Evolutionary conservation across 208 protist genomes (phyloP), one percentile per base, ranked within the genome.

Genomic region (Crithidia sp.): DNA sequence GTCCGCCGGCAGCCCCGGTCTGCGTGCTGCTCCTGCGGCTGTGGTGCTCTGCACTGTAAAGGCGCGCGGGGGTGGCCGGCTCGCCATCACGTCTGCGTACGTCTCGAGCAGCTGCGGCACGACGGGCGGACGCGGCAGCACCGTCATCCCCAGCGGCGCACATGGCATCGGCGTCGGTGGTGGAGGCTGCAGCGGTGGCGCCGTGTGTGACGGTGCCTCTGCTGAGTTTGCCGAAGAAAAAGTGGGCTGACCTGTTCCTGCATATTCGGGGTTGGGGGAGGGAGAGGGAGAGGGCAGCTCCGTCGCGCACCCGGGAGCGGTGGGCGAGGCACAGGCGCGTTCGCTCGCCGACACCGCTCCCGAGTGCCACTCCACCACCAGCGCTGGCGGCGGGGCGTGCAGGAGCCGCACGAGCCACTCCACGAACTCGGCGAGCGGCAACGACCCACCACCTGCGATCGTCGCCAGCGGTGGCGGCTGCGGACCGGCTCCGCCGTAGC

Each of bases 301-400:
- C 5, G 40, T 5, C 36, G 57, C 1, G 6, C 44, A n/a, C 19
- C 13, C 19, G 9, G 19, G 19, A 40, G 61, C 43, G 14, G 43
- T 39, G 39, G 61, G 47, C 17, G 61, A 41, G 61, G 28, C 14
- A 40, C 19, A 50, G 9, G 55, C 44, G 28, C 9, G 45, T 7
- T 10, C 16, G 7, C 41, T 39, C 16, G 45, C 19, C 57, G 57
- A 3, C 37, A 41, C 19, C 5, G 54, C 8, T n/a, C 58, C 40
- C 6, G 79, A 50, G 63, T 88, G 86, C 86, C 86, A 90, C 75
- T 90, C 86, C 17, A 85, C 83, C 17, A 90, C 74, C 7, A 90
- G 67, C 7, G 79, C 67, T 0, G 86, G 82, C 41, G 69, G 69
- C 8, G 85, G 85, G 56, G 75, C 49, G 63, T 79, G 79, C 50